Conservation (phyloP, 2,329 filamentous ascomycete genomes). For the Periconia digitata region DNA sequence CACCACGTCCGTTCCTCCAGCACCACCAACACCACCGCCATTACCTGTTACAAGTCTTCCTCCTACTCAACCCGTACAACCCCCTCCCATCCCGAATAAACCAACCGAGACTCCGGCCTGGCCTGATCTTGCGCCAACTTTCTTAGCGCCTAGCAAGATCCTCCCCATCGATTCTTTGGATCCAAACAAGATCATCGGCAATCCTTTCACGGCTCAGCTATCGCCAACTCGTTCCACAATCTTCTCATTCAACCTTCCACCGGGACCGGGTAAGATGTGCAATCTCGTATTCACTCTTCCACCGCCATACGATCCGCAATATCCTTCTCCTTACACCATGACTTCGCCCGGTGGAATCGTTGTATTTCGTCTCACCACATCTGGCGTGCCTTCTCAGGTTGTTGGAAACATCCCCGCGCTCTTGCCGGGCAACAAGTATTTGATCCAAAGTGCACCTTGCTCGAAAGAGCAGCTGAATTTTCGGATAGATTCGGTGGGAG, state of each 20-base stretch:
- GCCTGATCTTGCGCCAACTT: constrained; percentile 32
- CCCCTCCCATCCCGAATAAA: too few species aligned
- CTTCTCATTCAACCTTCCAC: constrained; percentile 52
- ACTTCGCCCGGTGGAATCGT: constrained; percentile 37
- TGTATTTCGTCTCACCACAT: constrained; percentile 26
- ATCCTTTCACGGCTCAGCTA: constrained; percentile 44
- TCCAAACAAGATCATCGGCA: constrained; percentile 44
- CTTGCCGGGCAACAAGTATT: constrained; percentile 19
- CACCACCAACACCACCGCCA: constrained; percentile 5
- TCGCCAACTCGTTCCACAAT: constrained; percentile 42
- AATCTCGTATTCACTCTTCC: constrained; percentile 53
- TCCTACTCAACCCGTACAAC: neutral
- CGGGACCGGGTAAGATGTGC: constrained; percentile 46
- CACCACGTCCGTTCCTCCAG: constrained; percentile 12
- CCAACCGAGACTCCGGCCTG: constrained; percentile 6
- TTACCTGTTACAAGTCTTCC: neutral
- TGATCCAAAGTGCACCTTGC: constrained; percentile 25
- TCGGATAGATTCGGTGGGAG: constrained; percentile 22
- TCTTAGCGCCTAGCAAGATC: constrained; percentile 43
- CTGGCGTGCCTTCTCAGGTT: constrained; percentile 3
- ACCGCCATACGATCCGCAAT: constrained; percentile 30
- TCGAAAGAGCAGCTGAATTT: constrained; percentile 24
- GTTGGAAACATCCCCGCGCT: constrained; percentile 19
- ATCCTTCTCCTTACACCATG: constrained; percentile 37
- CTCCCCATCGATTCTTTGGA: constrained; percentile 39